Evolutionary conservation across 2,329 filamentous ascomycete genomes (phyloP).

Genomic region (Pezicula rhizophila): DNA sequence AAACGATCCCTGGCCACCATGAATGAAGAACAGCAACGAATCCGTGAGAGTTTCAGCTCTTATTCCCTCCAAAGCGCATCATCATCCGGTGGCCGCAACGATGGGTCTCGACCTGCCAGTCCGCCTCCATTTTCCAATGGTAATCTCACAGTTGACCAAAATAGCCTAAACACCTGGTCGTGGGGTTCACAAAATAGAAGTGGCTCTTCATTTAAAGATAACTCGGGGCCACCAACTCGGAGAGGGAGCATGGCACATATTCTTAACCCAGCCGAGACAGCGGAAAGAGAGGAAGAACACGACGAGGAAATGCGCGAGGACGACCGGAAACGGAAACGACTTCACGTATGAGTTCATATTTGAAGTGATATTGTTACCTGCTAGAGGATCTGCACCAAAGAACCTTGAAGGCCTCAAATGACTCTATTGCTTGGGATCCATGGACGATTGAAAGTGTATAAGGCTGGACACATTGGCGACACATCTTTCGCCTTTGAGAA

Average conservation of each 20-base stretch:
- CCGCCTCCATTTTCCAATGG: constrained; percentile 24
- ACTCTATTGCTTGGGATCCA: too few species aligned
- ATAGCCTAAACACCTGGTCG: constrained; percentile 25
- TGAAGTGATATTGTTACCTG: too few species aligned
- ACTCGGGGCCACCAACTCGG: constrained; percentile 55
- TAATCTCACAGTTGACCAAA: constrained; percentile 16
- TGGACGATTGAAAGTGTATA: too few species aligned
- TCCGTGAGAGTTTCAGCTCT: constrained; percentile 55
- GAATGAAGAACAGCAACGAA: constrained; percentile 53
- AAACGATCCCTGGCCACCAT: constrained; percentile 41
- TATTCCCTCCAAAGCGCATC: constrained; percentile 46
- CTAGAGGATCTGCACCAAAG: too few species aligned
- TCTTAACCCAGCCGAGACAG: constrained; percentile 63
- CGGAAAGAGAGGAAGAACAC: constrained; percentile 58
- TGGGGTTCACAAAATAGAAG: constrained; percentile 26
- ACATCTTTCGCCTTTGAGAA: too few species aligned
- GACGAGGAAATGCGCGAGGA: constrained; percentile 54
- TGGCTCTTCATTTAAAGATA: constrained; percentile 30
- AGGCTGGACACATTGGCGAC: too few species aligned
- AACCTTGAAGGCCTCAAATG: too few species aligned
- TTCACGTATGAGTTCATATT: constrained; percentile 33
- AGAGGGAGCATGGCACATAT: constrained; percentile 69
- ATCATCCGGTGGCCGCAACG: constrained; percentile 21
- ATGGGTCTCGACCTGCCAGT: constrained; percentile 26
- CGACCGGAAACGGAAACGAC: constrained; percentile 57